Conservation (phyloP, 305 asterid genomes). For the Fraxinus dipetala region DNA sequence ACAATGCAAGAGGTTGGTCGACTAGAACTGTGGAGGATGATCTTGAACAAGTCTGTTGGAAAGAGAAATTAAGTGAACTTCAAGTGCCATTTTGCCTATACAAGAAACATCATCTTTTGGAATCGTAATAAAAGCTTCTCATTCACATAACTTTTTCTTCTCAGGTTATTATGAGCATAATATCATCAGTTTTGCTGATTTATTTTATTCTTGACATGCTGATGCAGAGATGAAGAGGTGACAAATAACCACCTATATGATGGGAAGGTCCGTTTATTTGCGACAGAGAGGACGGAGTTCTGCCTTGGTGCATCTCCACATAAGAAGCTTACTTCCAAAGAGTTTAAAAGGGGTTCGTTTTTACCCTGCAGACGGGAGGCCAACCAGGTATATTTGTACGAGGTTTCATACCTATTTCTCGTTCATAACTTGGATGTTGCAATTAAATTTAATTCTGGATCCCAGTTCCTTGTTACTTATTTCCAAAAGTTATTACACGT, state of each 20-base stretch:
- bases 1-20: constrained; percentile 62
- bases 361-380: constrained; percentile 61
- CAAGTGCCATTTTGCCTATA: constrained; percentile 60
- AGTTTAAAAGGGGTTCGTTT: constrained; percentile 56
- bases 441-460: background rate
- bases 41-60: constrained; percentile 76
- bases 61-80: constrained; percentile 32
- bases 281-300: constrained; percentile 37
- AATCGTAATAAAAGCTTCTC: constrained; percentile 42
- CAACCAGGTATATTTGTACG: constrained; percentile 48
- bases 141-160: constrained; percentile 19
- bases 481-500: background rate
- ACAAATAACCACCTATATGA: constrained; percentile 21
- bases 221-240: constrained; percentile 51
- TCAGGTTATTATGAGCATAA: background rate
- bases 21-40: constrained; percentile 40
- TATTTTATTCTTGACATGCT: constrained; percentile 16
- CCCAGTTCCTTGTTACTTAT: background rate
- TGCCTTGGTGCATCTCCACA: constrained; percentile 72
- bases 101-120: constrained; percentile 46
- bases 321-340: constrained; percentile 59
- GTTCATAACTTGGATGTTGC: background rate
- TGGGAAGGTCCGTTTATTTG: constrained; percentile 52
- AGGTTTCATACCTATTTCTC: constrained; percentile 7
- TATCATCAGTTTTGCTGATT: background rate